Evolutionary conservation across 108 stramenopile species (phyloP).

Genomic region (Chaetoceros tenuissimus): DNA sequence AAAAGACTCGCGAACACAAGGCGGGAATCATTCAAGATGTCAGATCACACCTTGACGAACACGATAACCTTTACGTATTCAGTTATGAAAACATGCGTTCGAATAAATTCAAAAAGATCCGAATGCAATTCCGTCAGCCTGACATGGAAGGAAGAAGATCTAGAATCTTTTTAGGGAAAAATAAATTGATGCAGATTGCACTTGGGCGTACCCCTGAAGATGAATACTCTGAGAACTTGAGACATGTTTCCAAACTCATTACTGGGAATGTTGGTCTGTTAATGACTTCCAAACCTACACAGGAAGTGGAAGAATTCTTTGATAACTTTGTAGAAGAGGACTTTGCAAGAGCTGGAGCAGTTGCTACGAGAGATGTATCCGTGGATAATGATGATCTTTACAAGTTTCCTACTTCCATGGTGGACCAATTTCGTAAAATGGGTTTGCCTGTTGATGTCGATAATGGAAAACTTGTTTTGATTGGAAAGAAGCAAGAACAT

Average conservation of each 20-base stretch:
- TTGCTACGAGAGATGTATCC: conserved; percentile 55
- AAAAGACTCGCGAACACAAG: conserved; percentile 92
- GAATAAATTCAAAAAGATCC: conserved; percentile 89
- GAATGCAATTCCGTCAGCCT: conserved; percentile 65
- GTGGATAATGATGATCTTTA: conserved; percentile 64
- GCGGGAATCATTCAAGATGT: conserved; percentile 72
- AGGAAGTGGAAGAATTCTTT: conserved; percentile 85
- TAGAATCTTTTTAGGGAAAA: conserved; percentile 94
- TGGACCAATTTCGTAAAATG: conserved; percentile 91
- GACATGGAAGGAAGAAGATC: conserved; percentile 19
- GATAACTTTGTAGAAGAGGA: conserved; percentile 68
- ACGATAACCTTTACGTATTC: conserved; percentile 84
- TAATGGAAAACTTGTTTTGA: conserved; percentile 73
- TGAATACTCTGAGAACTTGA: conserved; percentile 90
- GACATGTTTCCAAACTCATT: conserved; percentile 69
- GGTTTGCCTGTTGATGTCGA: conserved; percentile 90
- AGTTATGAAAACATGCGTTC: conserved; percentile 93
- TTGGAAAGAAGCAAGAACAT: conserved; percentile 63
- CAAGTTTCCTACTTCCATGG: conserved; percentile 86
- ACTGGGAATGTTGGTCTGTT: conserved; percentile 86
- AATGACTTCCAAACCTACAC: conserved; percentile 58
- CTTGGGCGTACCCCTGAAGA: conserved; percentile 85
- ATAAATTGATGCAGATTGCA: conserved; percentile 90
- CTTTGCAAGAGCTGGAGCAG: conserved; percentile 82
- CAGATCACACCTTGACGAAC: conserved; percentile 77